Evolutionary conservation across 305 asterid genomes (phyloP).

Genomic region (Vinca major): DNA sequence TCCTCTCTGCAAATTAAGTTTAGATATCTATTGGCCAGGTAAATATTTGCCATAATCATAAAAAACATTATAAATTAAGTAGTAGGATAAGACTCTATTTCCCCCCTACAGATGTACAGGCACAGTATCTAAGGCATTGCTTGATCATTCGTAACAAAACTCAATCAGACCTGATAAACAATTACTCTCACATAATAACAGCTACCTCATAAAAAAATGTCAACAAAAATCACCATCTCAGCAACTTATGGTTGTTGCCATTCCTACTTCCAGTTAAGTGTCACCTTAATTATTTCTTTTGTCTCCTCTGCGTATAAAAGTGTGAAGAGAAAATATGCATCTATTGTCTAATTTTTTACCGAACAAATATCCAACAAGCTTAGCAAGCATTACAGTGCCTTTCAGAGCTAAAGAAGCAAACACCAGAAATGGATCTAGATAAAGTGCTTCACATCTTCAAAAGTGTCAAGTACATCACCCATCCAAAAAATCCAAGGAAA

Average conservation of each 20-base stretch:
- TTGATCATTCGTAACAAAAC: background rate
- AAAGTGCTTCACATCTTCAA: background rate
- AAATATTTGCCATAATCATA: slow-evolving; percentile 2
- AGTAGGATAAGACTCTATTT: background rate
- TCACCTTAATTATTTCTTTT: background rate
- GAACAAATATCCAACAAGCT: background rate
- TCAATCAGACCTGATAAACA: background rate
- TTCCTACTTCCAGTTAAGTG: background rate
- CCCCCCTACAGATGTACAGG: too few relatives aligned
- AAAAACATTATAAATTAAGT: background rate
- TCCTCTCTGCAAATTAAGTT: background rate
- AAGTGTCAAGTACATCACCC: background rate
- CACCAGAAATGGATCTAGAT: background rate
- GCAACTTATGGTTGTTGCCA: background rate
- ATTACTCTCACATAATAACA: background rate
- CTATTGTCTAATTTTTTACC: background rate
- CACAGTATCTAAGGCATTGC: background rate
- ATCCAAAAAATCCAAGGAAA: too few relatives aligned
- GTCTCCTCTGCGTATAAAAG: background rate
- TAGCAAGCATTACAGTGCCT: background rate
- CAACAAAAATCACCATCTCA: background rate
- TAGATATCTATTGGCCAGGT: background rate
- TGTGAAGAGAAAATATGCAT: background rate
- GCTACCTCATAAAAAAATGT: background rate
- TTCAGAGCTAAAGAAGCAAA: background rate